Evolutionary conservation across 192 early-diverging fungal genomes (phyloP).

Genomic region (Backusella mclennaniae): DNA sequence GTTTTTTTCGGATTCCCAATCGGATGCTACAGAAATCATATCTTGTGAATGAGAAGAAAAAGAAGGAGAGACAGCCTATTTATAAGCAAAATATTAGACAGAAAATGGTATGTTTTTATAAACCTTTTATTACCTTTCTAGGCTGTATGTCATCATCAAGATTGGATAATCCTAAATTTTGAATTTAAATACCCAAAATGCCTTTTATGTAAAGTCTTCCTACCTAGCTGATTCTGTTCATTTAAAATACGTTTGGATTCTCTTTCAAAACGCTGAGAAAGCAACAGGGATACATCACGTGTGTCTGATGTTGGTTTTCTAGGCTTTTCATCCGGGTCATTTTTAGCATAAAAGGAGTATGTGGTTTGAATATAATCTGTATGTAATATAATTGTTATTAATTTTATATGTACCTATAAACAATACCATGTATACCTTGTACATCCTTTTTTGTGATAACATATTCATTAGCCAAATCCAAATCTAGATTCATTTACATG

Average conservation of each 20-base stretch:
- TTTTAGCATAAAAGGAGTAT: conserved; percentile 13
- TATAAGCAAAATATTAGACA: not conserved
- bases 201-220: not conserved
- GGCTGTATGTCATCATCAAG: not conserved
- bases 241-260: not conserved
- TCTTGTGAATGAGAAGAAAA: not conserved
- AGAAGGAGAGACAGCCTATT: not conserved
- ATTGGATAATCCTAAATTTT: not conserved
- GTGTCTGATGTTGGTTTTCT: not conserved
- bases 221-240: not conserved
- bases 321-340: not conserved
- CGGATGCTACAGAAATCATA: not conserved
- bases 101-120: not conserved
- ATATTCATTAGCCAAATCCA: not conserved
- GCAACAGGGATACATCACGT: not conserved
- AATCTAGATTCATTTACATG: not conserved
- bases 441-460: not conserved
- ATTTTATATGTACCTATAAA: not conserved
- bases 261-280: not conserved
- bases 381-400: not conserved
- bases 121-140: not conserved
- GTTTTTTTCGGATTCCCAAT: not conserved
- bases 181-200: not conserved
- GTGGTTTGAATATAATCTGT: conserved; percentile 9
- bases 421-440: not conserved